These are phyloP conservation scores for Boletus fagicola DNA, from an alignment of 768 basidiomycete species.

Conservation along the genomic window DNA sequence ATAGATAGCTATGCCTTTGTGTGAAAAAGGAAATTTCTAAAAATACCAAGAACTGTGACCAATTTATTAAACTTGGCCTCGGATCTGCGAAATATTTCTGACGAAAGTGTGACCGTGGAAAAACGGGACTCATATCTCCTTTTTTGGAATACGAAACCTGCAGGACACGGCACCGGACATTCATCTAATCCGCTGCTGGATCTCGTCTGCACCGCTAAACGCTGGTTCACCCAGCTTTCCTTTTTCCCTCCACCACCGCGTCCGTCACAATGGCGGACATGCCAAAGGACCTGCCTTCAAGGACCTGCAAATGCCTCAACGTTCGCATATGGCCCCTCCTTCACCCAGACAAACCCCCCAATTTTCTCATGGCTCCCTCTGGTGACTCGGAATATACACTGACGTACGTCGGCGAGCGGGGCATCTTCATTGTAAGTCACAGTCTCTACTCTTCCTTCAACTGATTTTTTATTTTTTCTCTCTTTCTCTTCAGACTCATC, in stretches of 20 bases:
- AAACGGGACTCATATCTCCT: constrained; percentile 17
- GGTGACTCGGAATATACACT: constrained; percentile 44
- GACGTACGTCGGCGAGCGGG: constrained; percentile 65
- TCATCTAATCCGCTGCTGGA: constrained; percentile 33
- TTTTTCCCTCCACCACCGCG: constrained; percentile 19
- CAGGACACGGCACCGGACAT: constrained; percentile 32
- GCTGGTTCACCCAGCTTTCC: constrained; percentile 20
- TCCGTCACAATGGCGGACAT: constrained; percentile 25
- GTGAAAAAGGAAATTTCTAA: constrained; percentile 8
- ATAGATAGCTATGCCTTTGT: not conserved
- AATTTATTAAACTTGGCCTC: constrained; percentile 6
- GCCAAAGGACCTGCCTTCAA: constrained; percentile 25
- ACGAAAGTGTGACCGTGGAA: constrained; percentile 24
- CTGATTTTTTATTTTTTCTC: constrained; percentile 2
- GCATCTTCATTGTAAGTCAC: constrained; percentile 61
- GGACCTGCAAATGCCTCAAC: constrained; percentile 73
- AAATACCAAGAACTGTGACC: constrained; percentile 8
- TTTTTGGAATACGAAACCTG: constrained; percentile 26
- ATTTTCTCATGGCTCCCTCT: constrained; percentile 31
- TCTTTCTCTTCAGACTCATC: constrained; percentile 50
- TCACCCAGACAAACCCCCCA: constrained; percentile 28
- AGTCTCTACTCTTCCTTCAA: not conserved
- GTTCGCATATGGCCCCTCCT: constrained; percentile 50
- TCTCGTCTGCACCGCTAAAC: constrained; percentile 25
- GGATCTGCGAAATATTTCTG: not conserved